A percentile compares a stretch with the other conserved stretches of the same genome.
Conservation (phyloP, 768 basidiomycete genomes). For the Fomitopsis serialis region DNA sequence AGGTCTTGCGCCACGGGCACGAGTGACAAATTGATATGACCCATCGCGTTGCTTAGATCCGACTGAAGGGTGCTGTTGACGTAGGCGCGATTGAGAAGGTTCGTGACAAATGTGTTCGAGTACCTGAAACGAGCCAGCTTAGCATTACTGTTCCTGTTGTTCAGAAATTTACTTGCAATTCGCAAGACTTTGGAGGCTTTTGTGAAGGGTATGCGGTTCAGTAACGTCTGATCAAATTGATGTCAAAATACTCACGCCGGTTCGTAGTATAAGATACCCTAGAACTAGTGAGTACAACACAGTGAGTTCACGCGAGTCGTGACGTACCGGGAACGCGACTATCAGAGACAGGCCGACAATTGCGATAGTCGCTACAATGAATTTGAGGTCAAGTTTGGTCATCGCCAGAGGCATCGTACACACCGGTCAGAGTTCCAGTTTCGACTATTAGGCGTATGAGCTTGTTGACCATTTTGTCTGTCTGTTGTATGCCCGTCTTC, state of each 20-base stretch:
- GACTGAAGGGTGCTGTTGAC: too few relatives aligned
- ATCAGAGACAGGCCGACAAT: neutral
- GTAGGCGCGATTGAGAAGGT: neutral
- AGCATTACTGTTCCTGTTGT: too few relatives aligned
- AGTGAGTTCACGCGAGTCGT: neutral
- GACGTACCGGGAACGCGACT: neutral
- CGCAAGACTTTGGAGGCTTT: neutral
- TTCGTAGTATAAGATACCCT: neutral
- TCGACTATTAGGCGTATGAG: too few relatives aligned
- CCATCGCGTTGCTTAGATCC: too few relatives aligned
- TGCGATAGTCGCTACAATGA: neutral
- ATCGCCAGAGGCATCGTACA: neutral
- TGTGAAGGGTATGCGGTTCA: neutral
- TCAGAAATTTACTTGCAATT: neutral
- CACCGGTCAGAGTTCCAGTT: conserved; percentile 9
- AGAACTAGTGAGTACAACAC: neutral
- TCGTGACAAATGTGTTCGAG: neutral
- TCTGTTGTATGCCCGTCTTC: neutral
- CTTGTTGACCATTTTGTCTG: conserved; percentile 1
- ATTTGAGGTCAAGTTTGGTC: neutral
- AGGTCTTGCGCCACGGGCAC: too few relatives aligned
- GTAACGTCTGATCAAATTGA: neutral
- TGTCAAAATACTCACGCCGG: neutral
- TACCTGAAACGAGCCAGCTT: neutral
- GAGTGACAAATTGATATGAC: too few relatives aligned